Percentiles rank a stretch among this genome's conserved stretches.
Evolutionary conservation across 768 basidiomycete species (phyloP).

Genomic region (Pleurotus tuber-regium): DNA sequence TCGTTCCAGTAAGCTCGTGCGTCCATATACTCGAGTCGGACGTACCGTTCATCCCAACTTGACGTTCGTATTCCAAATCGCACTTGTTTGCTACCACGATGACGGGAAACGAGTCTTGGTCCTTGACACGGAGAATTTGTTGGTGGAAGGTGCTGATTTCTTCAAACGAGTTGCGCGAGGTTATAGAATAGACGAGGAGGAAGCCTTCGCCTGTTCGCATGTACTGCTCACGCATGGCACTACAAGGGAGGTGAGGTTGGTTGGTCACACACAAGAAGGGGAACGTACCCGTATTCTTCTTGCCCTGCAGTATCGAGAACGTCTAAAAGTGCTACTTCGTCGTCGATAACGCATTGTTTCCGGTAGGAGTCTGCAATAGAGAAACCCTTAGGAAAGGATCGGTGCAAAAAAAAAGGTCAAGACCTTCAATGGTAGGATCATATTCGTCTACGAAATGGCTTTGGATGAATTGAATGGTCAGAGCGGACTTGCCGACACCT

Average conservation of each 20-base stretch:
- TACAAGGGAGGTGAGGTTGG: slow-evolving; percentile 27
- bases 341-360: slow-evolving; percentile 96
- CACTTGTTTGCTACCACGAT: slow-evolving; percentile 98
- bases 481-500: slow-evolving; percentile 73
- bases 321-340: slow-evolving; percentile 96
- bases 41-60: slow-evolving; percentile 91
- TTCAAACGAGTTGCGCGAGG: slow-evolving; percentile 96
- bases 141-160: slow-evolving; percentile 96
- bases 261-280: slow-evolving; percentile 7
- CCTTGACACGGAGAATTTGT: slow-evolving; percentile 95
- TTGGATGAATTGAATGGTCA: slow-evolving; percentile 99
- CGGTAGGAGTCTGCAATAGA: slow-evolving; percentile 81
- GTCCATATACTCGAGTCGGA: too few species aligned
- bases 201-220: slow-evolving; percentile 99
- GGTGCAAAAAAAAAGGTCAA: not conserved
- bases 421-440: slow-evolving; percentile 96
- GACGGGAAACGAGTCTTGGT: slow-evolving; percentile 92
- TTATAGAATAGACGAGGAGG: slow-evolving; percentile 96
- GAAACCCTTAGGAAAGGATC: not conserved
- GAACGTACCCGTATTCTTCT: slow-evolving; percentile 91
- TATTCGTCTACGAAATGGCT: slow-evolving; percentile 91
- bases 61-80: slow-evolving; percentile 93
- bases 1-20: too few species aligned
- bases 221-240: slow-evolving; percentile 99
- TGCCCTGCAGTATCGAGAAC: slow-evolving; percentile 97